Evolutionary conservation across 208 protist species (phyloP).

Genomic region (Leishmania braziliensis): DNA sequence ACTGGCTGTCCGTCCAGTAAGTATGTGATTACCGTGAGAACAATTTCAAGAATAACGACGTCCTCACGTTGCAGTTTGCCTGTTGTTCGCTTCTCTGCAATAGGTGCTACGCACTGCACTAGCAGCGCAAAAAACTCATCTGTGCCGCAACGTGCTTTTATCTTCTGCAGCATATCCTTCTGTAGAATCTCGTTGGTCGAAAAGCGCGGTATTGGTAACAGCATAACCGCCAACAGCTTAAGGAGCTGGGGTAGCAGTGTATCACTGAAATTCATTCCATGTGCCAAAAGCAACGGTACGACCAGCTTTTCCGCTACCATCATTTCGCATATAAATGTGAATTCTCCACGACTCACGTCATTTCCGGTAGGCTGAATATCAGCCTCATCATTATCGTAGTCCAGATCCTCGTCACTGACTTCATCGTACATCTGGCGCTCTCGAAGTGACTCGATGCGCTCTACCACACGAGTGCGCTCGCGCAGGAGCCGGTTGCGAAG

Average conservation of each 20-base stretch:
- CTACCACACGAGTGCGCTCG: constrained; percentile 69
- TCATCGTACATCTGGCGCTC: constrained; percentile 69
- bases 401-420: constrained; percentile 37
- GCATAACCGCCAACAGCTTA: constrained; percentile 71
- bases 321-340: constrained; percentile 80
- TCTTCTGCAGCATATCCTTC: constrained; percentile 58
- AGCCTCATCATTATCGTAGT: constrained; percentile 34
- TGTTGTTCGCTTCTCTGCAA: constrained; percentile 66
- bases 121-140: constrained; percentile 86
- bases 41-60: constrained; percentile 77
- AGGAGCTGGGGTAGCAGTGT: constrained; percentile 80
- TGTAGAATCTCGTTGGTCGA: constrained; percentile 62
- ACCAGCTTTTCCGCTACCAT: constrained; percentile 82
- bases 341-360: constrained; percentile 50
- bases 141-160: constrained; percentile 69
- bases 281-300: constrained; percentile 74
- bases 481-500: constrained; percentile 76
- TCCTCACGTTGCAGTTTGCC: constrained; percentile 56
- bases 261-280: constrained; percentile 74
- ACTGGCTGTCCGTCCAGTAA: constrained; percentile 52
- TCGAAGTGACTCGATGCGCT: constrained; percentile 57
- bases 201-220: constrained; percentile 68
- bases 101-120: constrained; percentile 77
- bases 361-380: constrained; percentile 21
- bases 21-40: constrained; percentile 66